Base-by-base conservation (phyloP, 805 yeast species). In the Wickerhamiella hasegawae region DNA sequence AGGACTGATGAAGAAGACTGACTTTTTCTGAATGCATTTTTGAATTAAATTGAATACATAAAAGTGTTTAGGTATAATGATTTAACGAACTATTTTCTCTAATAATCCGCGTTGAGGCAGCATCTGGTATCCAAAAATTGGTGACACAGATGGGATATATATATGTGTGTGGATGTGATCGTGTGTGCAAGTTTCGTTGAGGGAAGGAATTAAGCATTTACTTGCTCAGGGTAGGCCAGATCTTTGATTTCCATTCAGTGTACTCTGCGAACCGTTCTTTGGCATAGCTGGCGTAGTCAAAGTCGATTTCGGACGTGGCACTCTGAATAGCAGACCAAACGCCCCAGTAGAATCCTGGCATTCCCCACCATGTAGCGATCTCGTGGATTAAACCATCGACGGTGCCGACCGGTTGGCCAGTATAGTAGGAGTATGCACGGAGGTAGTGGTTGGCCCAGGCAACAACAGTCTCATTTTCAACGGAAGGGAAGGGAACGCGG, bases 331-430 rank as follows among this genome's bases (percentile, higher is more conserved):
- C 75, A 2, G 84, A 72, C 90, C 90, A 78, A 8, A 79, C 65
- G 1, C 87, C 85, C 90, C 90, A 78, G 51, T 76, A 78, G 47
- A 78, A 75, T 1, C 87, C 90, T 0, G 90, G 90, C 55, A 78
- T 55, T 0, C 90, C 90, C 59, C 76, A 79, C 59, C 68, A 76
- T 3, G 64, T 51, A 11, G 59, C 53, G 17, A 79, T 64, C 49
- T 78, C 85, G 10, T 58, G 53, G 16, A 77, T 66, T 21, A 77
- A 54, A 1, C 40, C 42, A 9, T 18, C 23, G 11, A 29, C 34
- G 8, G 18, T 14, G 35, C 62, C 62, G 4, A 75, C 55, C 18
- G 58, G 47, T 6, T 32, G 49, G 48, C 43, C 49, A 3, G 44
- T 28, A 35, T 43, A 45, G 27, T 38, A 39, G 10, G 34, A 34